Conservation (phyloP, 805 yeast species). For the Candida manassasensis region DNA sequence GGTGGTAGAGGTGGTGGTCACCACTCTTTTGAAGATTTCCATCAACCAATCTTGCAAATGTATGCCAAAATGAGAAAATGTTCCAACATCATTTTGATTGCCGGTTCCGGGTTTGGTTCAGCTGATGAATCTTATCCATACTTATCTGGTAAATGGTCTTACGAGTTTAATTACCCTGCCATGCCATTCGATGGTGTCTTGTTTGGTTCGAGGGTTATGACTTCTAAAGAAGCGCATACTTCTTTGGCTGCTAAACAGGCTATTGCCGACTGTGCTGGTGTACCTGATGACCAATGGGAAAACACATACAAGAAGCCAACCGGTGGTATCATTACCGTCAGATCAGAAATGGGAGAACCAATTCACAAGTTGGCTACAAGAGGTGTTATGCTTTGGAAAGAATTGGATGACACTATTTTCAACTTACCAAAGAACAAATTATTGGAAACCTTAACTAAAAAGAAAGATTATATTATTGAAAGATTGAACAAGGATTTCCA, state of each 20-base stretch:
- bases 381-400: conserved; percentile 96
- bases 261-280: conserved; percentile 88
- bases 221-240: conserved; percentile 93
- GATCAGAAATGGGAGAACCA: conserved; percentile 99
- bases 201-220: conserved; percentile 96
- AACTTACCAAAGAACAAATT: conserved; percentile 84
- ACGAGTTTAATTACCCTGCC: conserved; percentile 80
- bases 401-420: conserved; percentile 91
- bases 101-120: conserved; percentile 98
- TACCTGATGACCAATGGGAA: conserved; percentile 86
- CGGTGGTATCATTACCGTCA: conserved; percentile 94
- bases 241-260: conserved; percentile 91
- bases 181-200: conserved; percentile 99
- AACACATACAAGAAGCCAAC: conserved; percentile 89
- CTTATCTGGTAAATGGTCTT: conserved; percentile 97
- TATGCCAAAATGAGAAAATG: conserved; percentile 91
- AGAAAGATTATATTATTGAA: conserved; percentile 80
- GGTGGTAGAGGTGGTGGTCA: conserved; percentile 99
- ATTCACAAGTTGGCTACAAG: conserved; percentile 98
- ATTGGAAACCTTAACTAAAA: conserved; percentile 72
- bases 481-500: conserved; percentile 92
- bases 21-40: conserved; percentile 98
- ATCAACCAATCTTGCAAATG: conserved; percentile 94
- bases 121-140: conserved; percentile 96
- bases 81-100: conserved; percentile 81